Conservation (phyloP, 257 asterid species). For the Ocimum tenuiflorum region DNA sequence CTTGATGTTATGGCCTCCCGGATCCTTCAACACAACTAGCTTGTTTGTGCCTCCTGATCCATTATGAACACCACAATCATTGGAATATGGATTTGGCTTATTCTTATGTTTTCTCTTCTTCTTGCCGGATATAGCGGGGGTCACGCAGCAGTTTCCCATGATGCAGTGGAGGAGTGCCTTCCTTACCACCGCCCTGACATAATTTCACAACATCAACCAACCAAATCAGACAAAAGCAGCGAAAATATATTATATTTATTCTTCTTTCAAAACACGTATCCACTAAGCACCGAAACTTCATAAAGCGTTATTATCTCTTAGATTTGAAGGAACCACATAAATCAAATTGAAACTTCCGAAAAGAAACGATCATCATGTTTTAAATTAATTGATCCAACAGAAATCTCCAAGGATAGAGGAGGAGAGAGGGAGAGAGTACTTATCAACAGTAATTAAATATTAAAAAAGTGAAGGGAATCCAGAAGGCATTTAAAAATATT, state of each 20-base stretch:
- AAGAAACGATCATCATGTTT: background rate
- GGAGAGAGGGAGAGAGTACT: background rate
- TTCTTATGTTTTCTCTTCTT: slow-evolving; percentile 31
- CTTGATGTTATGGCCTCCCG: slow-evolving; percentile 42
- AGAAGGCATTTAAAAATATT: background rate
- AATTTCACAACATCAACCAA: slow-evolving; percentile 3
- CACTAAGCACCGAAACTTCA: too few relatives aligned
- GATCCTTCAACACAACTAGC: slow-evolving; percentile 53
- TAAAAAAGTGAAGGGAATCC: background rate
- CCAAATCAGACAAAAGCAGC: slow-evolving; percentile 9
- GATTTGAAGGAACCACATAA: background rate
- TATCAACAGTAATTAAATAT: background rate
- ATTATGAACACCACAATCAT: slow-evolving; percentile 33
- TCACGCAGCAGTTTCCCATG: slow-evolving; percentile 69
- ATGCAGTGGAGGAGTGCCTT: slow-evolving; percentile 19
- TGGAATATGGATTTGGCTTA: slow-evolving; percentile 41
- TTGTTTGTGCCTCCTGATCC: slow-evolving; percentile 33
- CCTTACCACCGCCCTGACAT: slow-evolving; percentile 13
- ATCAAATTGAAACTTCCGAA: background rate
- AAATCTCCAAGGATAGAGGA: background rate
- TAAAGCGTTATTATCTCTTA: background rate
- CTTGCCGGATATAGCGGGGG: slow-evolving; percentile 31
- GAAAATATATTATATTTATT: too few relatives aligned
- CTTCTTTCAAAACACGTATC: too few relatives aligned
- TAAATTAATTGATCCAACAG: background rate